These are phyloP conservation scores for Pleurotus tuoliensis DNA, from an alignment of 768 basidiomycete genomes.

Conservation along the genomic window DNA sequence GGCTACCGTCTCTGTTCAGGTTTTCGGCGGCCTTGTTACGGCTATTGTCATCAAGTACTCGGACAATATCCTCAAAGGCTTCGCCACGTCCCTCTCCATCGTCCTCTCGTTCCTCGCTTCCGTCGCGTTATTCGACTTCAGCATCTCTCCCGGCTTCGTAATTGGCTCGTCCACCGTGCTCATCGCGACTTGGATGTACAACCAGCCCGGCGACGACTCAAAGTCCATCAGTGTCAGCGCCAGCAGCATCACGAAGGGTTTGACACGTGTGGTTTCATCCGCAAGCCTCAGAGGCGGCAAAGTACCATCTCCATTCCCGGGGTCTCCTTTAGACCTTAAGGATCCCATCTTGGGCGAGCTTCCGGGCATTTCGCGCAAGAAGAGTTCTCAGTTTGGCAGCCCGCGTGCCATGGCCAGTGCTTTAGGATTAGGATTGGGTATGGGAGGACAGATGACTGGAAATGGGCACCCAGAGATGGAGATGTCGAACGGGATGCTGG, in stretches of 20 bases:
- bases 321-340: constrained; percentile 41
- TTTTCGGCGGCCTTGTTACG: constrained; percentile 89
- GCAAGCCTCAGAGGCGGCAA: constrained; percentile 14
- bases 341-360: constrained; percentile 63
- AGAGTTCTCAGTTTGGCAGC: constrained; percentile 43
- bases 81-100: constrained; percentile 92
- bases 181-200: constrained; percentile 92
- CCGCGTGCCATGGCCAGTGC: constrained; percentile 48
- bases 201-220: constrained; percentile 52
- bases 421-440: constrained; percentile 38
- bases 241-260: constrained; percentile 19
- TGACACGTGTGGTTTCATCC: constrained; percentile 3
- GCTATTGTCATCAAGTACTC: constrained; percentile 97
- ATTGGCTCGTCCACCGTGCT: constrained; percentile 85
- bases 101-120: constrained; percentile 93
- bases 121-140: constrained; percentile 87
- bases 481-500: constrained; percentile 23
- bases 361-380: constrained; percentile 29
- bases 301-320: constrained; percentile 34
- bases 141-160: constrained; percentile 82
- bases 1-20: constrained; percentile 88
- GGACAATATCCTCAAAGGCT: constrained; percentile 95
- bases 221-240: constrained; percentile 21
- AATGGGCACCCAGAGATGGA: constrained; percentile 14
- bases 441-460: constrained; percentile 11